Conservation (phyloP, 805 yeast species). For the Metschnikowia peoriensis region DNA sequence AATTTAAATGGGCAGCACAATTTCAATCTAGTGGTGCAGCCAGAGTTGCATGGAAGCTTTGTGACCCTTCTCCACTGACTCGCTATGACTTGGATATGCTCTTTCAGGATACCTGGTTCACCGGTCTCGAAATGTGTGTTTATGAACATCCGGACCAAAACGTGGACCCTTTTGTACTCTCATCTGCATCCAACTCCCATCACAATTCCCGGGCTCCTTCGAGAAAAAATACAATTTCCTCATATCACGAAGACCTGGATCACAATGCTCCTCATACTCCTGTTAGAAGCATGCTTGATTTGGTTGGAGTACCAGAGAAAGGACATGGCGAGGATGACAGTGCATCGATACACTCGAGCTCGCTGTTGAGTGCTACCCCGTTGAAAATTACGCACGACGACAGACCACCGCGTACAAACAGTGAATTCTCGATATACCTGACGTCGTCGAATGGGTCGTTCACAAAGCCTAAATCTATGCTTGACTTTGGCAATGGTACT, state of each 20-base stretch:
- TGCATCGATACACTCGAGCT: conserved; percentile 24
- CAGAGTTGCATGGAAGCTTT: conserved; percentile 69
- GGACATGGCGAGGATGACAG: conserved; percentile 11
- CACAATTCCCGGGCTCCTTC: conserved; percentile 30
- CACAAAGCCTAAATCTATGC: conserved; percentile 29
- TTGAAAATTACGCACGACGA: conserved; percentile 18
- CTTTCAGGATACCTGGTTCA: conserved; percentile 65
- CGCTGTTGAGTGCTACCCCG: conserved; percentile 26
- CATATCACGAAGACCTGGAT: conserved; percentile 10
- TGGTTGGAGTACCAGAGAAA: conserved; percentile 15
- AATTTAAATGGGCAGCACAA: conserved; percentile 65
- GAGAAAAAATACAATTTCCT: conserved; percentile 29
- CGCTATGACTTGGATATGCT: conserved; percentile 56
- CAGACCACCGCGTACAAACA: conserved; percentile 8
- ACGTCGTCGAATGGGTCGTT: conserved; percentile 10
- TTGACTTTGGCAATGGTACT: conserved; percentile 20
- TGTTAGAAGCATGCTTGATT: conserved; percentile 40
- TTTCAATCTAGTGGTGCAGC: conserved; percentile 60
- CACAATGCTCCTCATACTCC: conserved; percentile 26
- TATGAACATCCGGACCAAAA: conserved; percentile 46
- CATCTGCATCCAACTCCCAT: conserved; percentile 17
- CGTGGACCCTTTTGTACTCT: conserved; percentile 33
- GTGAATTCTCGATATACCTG: conserved; percentile 15
- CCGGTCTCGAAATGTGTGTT: conserved; percentile 55
- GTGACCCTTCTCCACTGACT: conserved; percentile 57